phyloP scores from a whole-genome alignment of 1,284 basidiomycete genomes.

The Fomitopsis schrenkii region DNA sequence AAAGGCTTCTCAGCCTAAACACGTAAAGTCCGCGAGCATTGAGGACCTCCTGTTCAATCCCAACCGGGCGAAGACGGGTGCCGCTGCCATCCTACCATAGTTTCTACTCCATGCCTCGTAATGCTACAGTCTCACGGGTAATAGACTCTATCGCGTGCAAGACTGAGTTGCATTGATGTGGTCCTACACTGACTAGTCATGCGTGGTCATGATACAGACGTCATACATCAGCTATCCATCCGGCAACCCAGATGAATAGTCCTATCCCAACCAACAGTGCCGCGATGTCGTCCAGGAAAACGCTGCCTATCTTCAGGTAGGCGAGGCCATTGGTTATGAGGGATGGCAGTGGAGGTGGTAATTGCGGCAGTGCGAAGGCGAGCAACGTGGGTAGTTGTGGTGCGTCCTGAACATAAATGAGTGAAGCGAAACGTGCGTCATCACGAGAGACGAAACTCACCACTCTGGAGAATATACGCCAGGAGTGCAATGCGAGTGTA shows the following conservation, averaged over 20 bases:
- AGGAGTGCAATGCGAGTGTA: constrained; percentile 63
- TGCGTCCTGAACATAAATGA: constrained; percentile 42
- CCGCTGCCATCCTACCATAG: constrained; percentile 47
- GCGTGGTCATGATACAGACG: not conserved
- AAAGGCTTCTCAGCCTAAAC: constrained; percentile 2
- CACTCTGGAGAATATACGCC: constrained; percentile 63
- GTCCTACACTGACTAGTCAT: not conserved
- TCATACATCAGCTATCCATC: constrained; percentile 35
- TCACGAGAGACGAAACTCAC: constrained; percentile 39
- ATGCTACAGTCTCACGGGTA: not conserved
- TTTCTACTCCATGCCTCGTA: not conserved
- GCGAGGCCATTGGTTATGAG: constrained; percentile 56
- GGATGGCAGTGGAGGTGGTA: constrained; percentile 61
- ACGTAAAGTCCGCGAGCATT: constrained; percentile 11
- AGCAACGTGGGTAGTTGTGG: constrained; percentile 56
- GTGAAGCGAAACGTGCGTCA: constrained; percentile 1
- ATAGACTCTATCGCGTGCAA: not conserved
- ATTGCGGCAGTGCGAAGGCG: constrained; percentile 53
- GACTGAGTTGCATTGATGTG: not conserved
- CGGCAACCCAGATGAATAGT: constrained; percentile 51
- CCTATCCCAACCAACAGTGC: constrained; percentile 61
- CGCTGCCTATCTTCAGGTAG: constrained; percentile 60
- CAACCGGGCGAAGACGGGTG: constrained; percentile 37
- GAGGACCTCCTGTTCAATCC: constrained; percentile 24
- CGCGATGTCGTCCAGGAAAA: constrained; percentile 66